Percentiles rank a stretch among this genome's conserved stretches.
These are phyloP conservation scores for Handroanthus guayacan DNA, from an alignment of 257 asterid genomes.

Conservation along the genomic window DNA sequence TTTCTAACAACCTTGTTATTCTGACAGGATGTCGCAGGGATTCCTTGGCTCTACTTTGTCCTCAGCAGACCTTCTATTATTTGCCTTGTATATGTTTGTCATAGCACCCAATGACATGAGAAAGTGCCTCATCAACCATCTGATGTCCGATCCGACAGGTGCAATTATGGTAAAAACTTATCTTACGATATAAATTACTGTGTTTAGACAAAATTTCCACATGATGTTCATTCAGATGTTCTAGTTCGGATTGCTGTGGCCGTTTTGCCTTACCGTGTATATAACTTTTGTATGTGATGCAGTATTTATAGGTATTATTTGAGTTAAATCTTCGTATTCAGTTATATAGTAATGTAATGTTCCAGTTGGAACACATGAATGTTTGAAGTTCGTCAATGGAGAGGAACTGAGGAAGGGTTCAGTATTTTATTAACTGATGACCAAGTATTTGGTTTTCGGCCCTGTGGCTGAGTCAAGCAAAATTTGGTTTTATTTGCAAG, in stretches of 20 bases:
- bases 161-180: constrained; percentile 84
- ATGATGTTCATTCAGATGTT: constrained; percentile 1
- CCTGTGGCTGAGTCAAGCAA: neutral
- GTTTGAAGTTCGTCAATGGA: neutral
- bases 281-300: constrained; percentile 18
- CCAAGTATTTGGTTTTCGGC: neutral
- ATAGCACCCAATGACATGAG: constrained; percentile 96
- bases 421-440: neutral
- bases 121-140: constrained; percentile 86
- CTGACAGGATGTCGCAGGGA: constrained; percentile 95
- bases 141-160: constrained; percentile 95
- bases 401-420: neutral
- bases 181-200: constrained; percentile 54
- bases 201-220: neutral
- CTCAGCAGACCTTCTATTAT: constrained; percentile 80
- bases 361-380: constrained; percentile 9
- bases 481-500: too few relatives aligned
- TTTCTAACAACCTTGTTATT: constrained; percentile 26
- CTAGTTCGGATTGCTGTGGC: constrained; percentile 22
- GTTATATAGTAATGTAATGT: constrained; percentile 3
- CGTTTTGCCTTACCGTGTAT: constrained; percentile 20
- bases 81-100: constrained; percentile 89
- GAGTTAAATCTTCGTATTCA: constrained; percentile 6
- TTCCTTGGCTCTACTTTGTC: constrained; percentile 96
- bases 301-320: constrained; percentile 2